Conservation (phyloP, 2,329 filamentous ascomycete genomes). For the Neobulgaria alba region DNA sequence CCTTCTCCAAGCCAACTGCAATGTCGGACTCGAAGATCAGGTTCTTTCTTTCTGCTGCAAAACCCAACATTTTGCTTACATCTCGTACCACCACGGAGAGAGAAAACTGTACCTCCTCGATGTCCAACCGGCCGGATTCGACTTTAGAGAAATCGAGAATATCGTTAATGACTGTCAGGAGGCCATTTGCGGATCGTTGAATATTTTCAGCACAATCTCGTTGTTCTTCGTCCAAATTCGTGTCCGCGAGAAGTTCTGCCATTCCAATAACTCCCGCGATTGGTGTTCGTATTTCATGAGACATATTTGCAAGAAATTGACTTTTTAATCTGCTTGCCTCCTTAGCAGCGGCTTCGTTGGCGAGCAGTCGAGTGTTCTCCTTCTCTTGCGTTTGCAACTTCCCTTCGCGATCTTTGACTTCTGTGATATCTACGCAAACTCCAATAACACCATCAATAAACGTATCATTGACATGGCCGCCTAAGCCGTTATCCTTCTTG, state of each 20-base stretch:
- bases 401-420: slow-evolving; percentile 55
- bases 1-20: slow-evolving; percentile 46
- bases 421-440: slow-evolving; percentile 73
- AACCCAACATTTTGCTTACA: slow-evolving; percentile 79
- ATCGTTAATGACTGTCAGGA: slow-evolving; percentile 84
- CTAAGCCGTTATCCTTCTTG: slow-evolving; percentile 45
- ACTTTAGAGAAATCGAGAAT: slow-evolving; percentile 87
- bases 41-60: slow-evolving; percentile 73
- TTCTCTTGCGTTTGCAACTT: slow-evolving; percentile 55
- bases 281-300: slow-evolving; percentile 70
- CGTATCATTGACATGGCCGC: slow-evolving; percentile 39
- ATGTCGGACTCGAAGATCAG: slow-evolving; percentile 63
- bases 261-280: slow-evolving; percentile 77
- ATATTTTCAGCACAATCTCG: slow-evolving; percentile 70
- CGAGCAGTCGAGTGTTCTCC: slow-evolving; percentile 62
- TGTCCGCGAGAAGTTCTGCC: slow-evolving; percentile 65
- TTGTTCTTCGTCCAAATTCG: slow-evolving; percentile 59
- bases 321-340: slow-evolving; percentile 74
- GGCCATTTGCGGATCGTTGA: slow-evolving; percentile 67
- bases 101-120: slow-evolving; percentile 75
- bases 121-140: slow-evolving; percentile 66
- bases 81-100: slow-evolving; percentile 66
- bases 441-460: slow-evolving; percentile 66
- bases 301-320: slow-evolving; percentile 74
- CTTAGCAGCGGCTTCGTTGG: slow-evolving; percentile 70